Percentiles rank a stretch among this genome's conserved stretches.
Evolutionary conservation across 805 yeast genomes (phyloP).

Genomic region (Wickerhamomyces kurtzmanii): DNA sequence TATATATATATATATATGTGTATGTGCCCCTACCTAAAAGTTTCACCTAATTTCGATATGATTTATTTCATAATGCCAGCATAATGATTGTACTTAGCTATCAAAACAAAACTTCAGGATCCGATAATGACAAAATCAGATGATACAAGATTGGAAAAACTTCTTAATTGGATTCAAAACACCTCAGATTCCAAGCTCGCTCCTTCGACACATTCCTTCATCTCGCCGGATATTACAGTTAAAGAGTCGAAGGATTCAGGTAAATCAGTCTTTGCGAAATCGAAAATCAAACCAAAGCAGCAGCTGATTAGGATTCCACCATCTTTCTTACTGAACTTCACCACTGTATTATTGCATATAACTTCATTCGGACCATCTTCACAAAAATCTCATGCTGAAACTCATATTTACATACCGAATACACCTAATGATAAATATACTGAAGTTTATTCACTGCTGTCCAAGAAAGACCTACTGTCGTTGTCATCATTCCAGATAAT

Average conservation of each 20-base stretch:
- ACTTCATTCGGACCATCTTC: too few species aligned
- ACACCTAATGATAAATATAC: too few species aligned
- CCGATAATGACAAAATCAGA: too few species aligned
- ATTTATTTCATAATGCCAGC: too few species aligned
- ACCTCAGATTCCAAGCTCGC: too few species aligned
- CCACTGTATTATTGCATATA: slow-evolving; percentile 39
- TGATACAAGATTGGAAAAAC: too few species aligned
- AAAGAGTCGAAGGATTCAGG: slow-evolving; percentile 40
- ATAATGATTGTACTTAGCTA: too few species aligned
- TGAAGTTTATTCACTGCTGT: slow-evolving; percentile 21
- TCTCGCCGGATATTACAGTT: slow-evolving; percentile 32
- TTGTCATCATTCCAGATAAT: slow-evolving; percentile 55
- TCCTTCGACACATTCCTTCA: slow-evolving; percentile 13
- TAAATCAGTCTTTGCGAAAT: slow-evolving; percentile 46
- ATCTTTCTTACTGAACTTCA: slow-evolving; percentile 45
- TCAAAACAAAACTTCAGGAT: too few species aligned
- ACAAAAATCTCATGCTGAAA: slow-evolving; percentile 5
- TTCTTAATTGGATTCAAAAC: slow-evolving; percentile 24
- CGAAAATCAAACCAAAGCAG: slow-evolving; percentile 28
- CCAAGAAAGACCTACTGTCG: slow-evolving; percentile 23
- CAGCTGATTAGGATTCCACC: slow-evolving; percentile 47
- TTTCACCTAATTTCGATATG: too few species aligned
- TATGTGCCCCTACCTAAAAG: too few species aligned
- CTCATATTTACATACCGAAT: neutral
- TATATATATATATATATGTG: too few species aligned